Base-by-base conservation (phyloP, 1,284 basidiomycete species). In the Cryptococcus sp. region DNA sequence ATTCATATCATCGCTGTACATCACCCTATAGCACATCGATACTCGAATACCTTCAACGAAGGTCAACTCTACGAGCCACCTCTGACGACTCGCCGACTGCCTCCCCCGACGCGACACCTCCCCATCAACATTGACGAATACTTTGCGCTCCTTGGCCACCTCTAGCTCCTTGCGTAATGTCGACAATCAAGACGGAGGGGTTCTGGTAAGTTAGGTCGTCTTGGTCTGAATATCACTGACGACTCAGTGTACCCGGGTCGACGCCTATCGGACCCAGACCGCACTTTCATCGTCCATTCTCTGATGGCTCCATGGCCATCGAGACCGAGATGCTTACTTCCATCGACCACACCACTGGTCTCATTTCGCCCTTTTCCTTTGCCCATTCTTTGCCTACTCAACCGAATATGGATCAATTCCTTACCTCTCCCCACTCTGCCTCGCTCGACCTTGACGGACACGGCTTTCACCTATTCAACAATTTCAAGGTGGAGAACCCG, bases 271-370 rank as follows among this genome's bases (percentile, higher is more conserved):
- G 6, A 6, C 23, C 52, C 14, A 56, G 65, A 22, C 64, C 60
- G 1, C 45, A 52, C n/a, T 53, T 61, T 37, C 59, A 56, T 26
- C 62, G 65, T 28, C 66, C 65, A 0, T 68, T 70, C 51, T 66
- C 66, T 0, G 68, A 67, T 40, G 68, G 66, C 0, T 70, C 68
- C 11, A 66, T 68, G 65, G 58, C 66, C 1, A 58, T 70, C 23
- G 63, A 64, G 11, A 68, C 68, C 23, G 58, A 64, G 21, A 56
- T 68, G 7, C 59, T 69, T 35, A 50, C 54, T 11, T 60, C 65
- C 7, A 48, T 65, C 37, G 59, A 62, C 56, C 49, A 51, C 24
- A 32, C 38, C 14, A 42, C 43, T 4, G n/a, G 43, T 23, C 40
- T 48, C 42, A 22, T 35, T 18, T 56, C 55, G 12, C 47, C 56